Evolutionary conservation across 441 rosid genomes (phyloP).

Genomic region (Syzygium syzygioides): DNA sequence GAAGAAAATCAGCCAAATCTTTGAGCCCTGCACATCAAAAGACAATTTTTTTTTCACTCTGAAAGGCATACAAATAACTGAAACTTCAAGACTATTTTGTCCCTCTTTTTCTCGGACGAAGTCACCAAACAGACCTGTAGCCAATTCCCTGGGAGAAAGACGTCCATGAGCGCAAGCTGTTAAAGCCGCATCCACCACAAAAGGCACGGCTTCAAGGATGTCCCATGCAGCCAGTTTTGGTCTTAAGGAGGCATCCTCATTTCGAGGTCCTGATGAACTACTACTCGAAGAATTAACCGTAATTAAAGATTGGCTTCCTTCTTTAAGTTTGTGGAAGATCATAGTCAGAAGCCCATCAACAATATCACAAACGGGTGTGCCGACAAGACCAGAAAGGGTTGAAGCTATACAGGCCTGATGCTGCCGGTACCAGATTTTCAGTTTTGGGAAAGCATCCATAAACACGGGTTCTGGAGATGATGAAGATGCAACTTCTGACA

Average conservation of each 20-base stretch:
- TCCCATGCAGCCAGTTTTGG: constrained; percentile 78
- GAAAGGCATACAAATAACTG: not conserved
- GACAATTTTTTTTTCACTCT: not conserved
- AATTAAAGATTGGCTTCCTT: constrained; percentile 45
- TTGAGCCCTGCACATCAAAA: constrained; percentile 49
- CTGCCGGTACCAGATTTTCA: constrained; percentile 74
- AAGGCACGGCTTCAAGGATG: constrained; percentile 73
- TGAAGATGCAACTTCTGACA: constrained; percentile 50
- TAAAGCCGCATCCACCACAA: constrained; percentile 71
- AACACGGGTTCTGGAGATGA: constrained; percentile 53
- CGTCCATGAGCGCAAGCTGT: constrained; percentile 74
- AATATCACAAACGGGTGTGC: constrained; percentile 57
- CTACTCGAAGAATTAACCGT: constrained; percentile 62
- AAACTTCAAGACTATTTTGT: not conserved
- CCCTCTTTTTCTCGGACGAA: not conserved
- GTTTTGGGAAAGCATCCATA: constrained; percentile 67
- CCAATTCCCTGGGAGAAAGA: constrained; percentile 74
- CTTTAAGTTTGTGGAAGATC: constrained; percentile 53
- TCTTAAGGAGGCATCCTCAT: constrained; percentile 43
- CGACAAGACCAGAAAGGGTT: constrained; percentile 60
- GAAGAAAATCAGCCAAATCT: constrained; percentile 71
- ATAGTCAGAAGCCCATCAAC: constrained; percentile 62
- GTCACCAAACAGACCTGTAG: constrained; percentile 42
- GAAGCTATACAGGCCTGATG: constrained; percentile 78
- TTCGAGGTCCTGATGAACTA: constrained; percentile 59